A percentile compares a stretch with the other conserved stretches of the same genome.
Evolutionary conservation across 257 asterid species (phyloP).

Genomic region (Forsythia suspensa): DNA sequence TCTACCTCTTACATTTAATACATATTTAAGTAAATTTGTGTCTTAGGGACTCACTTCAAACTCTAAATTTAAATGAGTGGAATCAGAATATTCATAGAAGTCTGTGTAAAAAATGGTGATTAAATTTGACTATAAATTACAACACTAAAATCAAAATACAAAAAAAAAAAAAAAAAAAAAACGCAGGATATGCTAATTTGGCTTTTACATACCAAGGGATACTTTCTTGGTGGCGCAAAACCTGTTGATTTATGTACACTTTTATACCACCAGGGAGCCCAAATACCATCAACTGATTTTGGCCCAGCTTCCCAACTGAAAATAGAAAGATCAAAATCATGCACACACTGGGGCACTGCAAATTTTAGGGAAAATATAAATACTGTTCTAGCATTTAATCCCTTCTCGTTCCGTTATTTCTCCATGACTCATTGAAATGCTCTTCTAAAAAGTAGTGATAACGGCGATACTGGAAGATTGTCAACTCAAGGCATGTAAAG

Average conservation of each 20-base stretch:
- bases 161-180: background rate
- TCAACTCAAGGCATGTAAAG: background rate
- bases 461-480: background rate
- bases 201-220: slow-evolving; percentile 35
- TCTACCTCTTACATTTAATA: background rate
- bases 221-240: slow-evolving; percentile 34
- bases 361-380: background rate
- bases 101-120: background rate
- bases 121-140: background rate
- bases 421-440: background rate
- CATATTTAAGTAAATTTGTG: background rate
- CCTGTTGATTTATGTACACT: slow-evolving; percentile 42
- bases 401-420: background rate
- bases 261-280: slow-evolving; percentile 61
- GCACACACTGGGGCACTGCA: background rate
- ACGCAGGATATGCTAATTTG: background rate
- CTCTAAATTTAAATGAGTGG: background rate
- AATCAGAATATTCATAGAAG: background rate
- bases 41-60: background rate
- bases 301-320: slow-evolving; percentile 63
- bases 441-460: background rate
- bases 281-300: slow-evolving; percentile 47
- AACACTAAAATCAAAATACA: background rate
- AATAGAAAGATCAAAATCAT: slow-evolving; percentile 1
- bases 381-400: background rate